Base-by-base conservation (phyloP, 257 asterid genomes). In the Przewalskia tangutica region DNA sequence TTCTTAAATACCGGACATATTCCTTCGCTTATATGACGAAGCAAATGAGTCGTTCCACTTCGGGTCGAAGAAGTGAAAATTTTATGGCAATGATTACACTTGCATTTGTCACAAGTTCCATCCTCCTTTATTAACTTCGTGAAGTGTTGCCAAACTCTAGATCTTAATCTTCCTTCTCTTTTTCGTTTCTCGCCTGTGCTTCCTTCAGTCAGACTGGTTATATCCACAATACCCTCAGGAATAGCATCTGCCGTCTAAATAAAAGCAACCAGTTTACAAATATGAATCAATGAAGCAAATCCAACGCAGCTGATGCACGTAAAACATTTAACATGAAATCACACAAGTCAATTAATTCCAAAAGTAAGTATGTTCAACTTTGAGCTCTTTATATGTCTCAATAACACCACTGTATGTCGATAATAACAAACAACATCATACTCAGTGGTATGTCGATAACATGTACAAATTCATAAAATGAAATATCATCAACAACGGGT, bases 91-190 rank as follows among this genome's bases (percentile, higher is more conserved):
- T 94, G 98, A 78, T 91, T 93, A 83, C 99, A 92, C 86, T 86
- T 89, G 56, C 98, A 91, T 77, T 91, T 94, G 20, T 93, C 97
- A 34, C 90, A 88, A 0, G 86, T 86, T 27, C 99, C 98, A 55
- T 94, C 97, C 84, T 91, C 98, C 91, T 88, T 90, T 2, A 87
- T 83, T 13, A 95, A 84, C 89, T 95, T 94, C 0, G 98, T 91
- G 85, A 95, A 95, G 84, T 94, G 97, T 77, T 91, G 90, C 99
- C 99, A 95, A 10, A 94, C 97, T 81, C 84, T 89, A 3, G 99
- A 95, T 59, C 97, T 89, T 17, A 89, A 77, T 86, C 90, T 91
- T 82, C 92, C 96, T 23, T 92, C 99, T 68, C 97, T 90, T 83
- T 89, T 92, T 5, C 92, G 90, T 81, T 92, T 92, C 82, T 89